Conservation (phyloP, 2,329 filamentous ascomycete genomes). For the Epichloe gansuensis region DNA sequence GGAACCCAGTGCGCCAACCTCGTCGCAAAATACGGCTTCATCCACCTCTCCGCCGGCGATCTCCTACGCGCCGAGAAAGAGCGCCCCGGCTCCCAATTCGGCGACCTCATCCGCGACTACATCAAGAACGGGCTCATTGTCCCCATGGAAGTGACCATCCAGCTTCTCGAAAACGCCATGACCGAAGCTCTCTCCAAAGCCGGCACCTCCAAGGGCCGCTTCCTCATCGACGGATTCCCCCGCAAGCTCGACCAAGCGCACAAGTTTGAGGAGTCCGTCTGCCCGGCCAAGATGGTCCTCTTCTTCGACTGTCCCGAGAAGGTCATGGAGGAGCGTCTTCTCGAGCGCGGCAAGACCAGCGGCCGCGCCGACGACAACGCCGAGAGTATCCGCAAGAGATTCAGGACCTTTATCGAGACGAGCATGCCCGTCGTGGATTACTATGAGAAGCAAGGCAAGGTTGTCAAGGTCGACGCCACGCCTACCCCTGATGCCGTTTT, state of each 20-base stretch:
- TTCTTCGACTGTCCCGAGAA: constrained; percentile 91
- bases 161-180: constrained; percentile 91
- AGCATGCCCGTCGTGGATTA: constrained; percentile 94
- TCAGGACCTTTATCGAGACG: constrained; percentile 85
- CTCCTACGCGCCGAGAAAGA: constrained; percentile 88
- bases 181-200: constrained; percentile 46
- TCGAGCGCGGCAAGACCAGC: constrained; percentile 86
- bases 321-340: constrained; percentile 70
- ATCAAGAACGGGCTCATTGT: constrained; percentile 94
- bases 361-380: constrained; percentile 87
- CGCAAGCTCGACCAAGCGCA: constrained; percentile 94
- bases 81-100: constrained; percentile 74
- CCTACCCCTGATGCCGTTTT: constrained; percentile 51
- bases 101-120: constrained; percentile 81
- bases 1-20: constrained; percentile 90
- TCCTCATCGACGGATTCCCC: constrained; percentile 75
- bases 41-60: constrained; percentile 86
- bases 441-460: constrained; percentile 62
- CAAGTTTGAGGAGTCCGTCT: constrained; percentile 85
- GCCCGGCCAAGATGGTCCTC: constrained; percentile 69
- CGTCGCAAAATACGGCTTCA: constrained; percentile 79
- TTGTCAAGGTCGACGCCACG: constrained; percentile 68
- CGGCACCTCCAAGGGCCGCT: constrained; percentile 46
- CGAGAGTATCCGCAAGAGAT: constrained; percentile 92
- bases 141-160: constrained; percentile 96